Conservation (phyloP, 306 rosid genomes). For the Lithocarpus polystachyus region DNA sequence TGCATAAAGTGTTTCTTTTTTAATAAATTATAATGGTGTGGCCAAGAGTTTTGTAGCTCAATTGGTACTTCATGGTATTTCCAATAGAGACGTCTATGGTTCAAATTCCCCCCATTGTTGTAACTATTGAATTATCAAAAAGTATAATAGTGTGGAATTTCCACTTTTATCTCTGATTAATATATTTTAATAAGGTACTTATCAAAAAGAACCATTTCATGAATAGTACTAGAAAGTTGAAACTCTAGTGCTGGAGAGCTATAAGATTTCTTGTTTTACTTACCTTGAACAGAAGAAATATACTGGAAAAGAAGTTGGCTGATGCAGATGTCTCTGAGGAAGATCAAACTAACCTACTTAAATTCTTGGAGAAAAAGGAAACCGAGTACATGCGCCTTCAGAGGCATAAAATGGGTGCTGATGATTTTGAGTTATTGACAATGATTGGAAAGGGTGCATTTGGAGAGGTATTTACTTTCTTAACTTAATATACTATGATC, state of each 20-base stretch:
- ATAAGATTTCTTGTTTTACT: slow-evolving; percentile 10
- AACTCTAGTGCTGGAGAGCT: neutral
- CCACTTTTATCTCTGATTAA: neutral
- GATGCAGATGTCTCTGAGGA: slow-evolving; percentile 99
- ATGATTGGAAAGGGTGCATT: slow-evolving; percentile 99
- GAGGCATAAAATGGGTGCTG: slow-evolving; percentile 97
- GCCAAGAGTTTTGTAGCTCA: too few relatives aligned
- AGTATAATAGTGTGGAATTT: neutral
- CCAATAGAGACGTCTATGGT: too few relatives aligned
- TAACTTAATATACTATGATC: neutral
- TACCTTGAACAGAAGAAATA: slow-evolving; percentile 54
- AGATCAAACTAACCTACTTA: slow-evolving; percentile 90
- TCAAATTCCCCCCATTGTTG: too few relatives aligned
- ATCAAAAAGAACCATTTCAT: neutral
- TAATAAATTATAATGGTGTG: too few relatives aligned
- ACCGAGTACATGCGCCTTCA: slow-evolving; percentile 98
- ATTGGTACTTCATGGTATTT: too few relatives aligned
- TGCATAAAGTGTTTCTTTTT: neutral
- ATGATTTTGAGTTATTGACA: slow-evolving; percentile 89
- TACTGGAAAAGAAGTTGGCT: slow-evolving; percentile 89
- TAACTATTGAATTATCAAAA: neutral
- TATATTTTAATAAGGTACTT: neutral
- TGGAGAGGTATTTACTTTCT: slow-evolving; percentile 73
- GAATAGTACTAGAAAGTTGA: neutral
- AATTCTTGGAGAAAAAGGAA: slow-evolving; percentile 94